Percentiles rank a stretch among this genome's conserved stretches.
Conservation (phyloP, 805 yeast genomes). For the Yarrowia keelungensis region DNA sequence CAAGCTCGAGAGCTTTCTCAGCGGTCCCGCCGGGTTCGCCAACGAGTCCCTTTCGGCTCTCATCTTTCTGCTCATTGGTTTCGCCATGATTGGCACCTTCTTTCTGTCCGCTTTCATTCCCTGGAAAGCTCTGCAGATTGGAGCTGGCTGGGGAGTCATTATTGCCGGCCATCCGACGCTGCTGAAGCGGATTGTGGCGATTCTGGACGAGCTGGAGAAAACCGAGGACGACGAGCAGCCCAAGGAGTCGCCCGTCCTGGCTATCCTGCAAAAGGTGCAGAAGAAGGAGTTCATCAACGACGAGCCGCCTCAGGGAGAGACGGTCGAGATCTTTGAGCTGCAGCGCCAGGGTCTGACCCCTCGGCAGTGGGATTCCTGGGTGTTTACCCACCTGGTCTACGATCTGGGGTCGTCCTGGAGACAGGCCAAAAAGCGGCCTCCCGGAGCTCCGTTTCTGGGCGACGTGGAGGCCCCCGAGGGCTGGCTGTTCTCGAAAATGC, state of each 20-base stretch:
- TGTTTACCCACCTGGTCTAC: slow-evolving; percentile 64
- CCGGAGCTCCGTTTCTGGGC: slow-evolving; percentile 62
- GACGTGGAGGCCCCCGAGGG: slow-evolving; percentile 71
- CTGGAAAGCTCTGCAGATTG: slow-evolving; percentile 32
- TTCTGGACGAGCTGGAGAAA: slow-evolving; percentile 33
- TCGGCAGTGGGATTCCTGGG: slow-evolving; percentile 65
- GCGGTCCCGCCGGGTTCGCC: slow-evolving; percentile 35
- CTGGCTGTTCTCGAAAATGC: slow-evolving; percentile 72
- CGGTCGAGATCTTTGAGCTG: slow-evolving; percentile 78
- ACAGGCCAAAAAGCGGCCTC: slow-evolving; percentile 63
- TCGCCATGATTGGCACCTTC: slow-evolving; percentile 28
- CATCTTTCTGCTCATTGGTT: slow-evolving; percentile 16
- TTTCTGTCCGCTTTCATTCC: slow-evolving; percentile 28
- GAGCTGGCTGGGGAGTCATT: slow-evolving; percentile 34
- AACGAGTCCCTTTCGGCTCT: slow-evolving; percentile 26
- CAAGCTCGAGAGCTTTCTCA: slow-evolving; percentile 6
- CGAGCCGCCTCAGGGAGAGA: slow-evolving; percentile 35
- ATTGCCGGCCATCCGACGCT: slow-evolving; percentile 35
- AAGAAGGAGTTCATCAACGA: slow-evolving; percentile 34
- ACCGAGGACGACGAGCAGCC: slow-evolving; percentile 7
- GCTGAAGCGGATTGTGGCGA: slow-evolving; percentile 15
- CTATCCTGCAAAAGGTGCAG: slow-evolving; percentile 20
- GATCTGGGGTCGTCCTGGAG: slow-evolving; percentile 58
- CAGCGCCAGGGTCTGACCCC: slow-evolving; percentile 69
- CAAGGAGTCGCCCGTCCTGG: slow-evolving; percentile 20